Evolutionary conservation across 176 grass and related monocot genomes (phyloP).

Genomic region (Melocanna baccifera): DNA sequence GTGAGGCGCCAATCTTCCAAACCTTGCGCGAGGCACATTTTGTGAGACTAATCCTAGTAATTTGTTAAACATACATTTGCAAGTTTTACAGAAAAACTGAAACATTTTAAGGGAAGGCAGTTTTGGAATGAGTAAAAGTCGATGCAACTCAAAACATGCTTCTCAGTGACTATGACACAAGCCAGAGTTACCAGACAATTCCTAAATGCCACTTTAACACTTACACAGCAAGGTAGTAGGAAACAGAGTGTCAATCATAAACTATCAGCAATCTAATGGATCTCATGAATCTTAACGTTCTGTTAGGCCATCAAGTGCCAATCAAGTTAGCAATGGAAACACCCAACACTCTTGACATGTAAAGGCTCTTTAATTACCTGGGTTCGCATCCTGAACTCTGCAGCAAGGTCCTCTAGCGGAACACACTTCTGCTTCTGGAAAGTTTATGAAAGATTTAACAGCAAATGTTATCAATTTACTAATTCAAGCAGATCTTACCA

Average conservation of each 20-base stretch:
- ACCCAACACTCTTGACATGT: not conserved
- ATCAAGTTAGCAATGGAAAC: not conserved
- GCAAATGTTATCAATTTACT: conserved; percentile 5
- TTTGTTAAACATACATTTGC: not conserved
- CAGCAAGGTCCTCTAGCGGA: conserved; percentile 87
- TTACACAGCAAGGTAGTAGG: not conserved
- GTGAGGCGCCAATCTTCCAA: not conserved
- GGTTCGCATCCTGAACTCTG: conserved; percentile 85
- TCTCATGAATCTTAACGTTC: not conserved
- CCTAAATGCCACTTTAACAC: not conserved
- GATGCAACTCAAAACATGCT: not conserved
- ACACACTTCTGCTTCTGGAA: conserved; percentile 92
- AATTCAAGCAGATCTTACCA: not conserved
- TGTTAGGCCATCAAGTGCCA: not conserved
- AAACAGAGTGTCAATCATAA: not conserved
- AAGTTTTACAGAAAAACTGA: not conserved
- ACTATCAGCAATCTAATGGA: not conserved
- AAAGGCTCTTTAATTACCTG: conserved; percentile 51
- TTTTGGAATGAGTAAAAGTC: not conserved
- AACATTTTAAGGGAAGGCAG: not conserved
- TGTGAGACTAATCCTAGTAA: not conserved
- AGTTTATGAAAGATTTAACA: not conserved
- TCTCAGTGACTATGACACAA: not conserved
- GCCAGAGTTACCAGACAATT: not conserved
- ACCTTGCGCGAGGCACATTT: not conserved